Evolutionary conservation across 768 basidiomycete genomes (phyloP).

Genomic region (Russula emetica): DNA sequence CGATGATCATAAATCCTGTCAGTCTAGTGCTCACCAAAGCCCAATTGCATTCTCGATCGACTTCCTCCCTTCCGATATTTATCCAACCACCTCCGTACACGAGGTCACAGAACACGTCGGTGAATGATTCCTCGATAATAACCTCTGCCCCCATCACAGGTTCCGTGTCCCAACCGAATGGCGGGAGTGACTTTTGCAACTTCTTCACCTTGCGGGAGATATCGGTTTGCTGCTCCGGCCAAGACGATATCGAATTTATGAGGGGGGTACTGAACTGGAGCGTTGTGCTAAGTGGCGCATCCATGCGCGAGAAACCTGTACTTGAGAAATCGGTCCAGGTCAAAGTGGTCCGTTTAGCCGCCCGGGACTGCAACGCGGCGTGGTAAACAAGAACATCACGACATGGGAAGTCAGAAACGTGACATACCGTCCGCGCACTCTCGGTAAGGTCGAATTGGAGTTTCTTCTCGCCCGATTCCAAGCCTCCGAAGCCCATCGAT

Average conservation of each 20-base stretch:
- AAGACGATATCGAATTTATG: slow-evolving; percentile 50
- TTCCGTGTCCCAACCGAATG: slow-evolving; percentile 91
- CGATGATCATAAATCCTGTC: neutral
- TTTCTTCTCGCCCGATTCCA: slow-evolving; percentile 55
- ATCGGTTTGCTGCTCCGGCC: slow-evolving; percentile 72
- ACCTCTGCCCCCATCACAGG: slow-evolving; percentile 75
- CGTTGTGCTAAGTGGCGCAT: slow-evolving; percentile 71
- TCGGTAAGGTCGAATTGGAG: slow-evolving; percentile 93
- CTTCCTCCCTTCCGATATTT: slow-evolving; percentile 70
- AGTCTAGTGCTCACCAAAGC: slow-evolving; percentile 60
- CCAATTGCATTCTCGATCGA: slow-evolving; percentile 89
- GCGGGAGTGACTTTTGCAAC: slow-evolving; percentile 69
- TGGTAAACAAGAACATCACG: slow-evolving; percentile 31
- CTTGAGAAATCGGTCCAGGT: slow-evolving; percentile 88
- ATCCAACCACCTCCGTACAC: slow-evolving; percentile 83
- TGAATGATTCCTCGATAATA: slow-evolving; percentile 84
- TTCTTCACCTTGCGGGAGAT: slow-evolving; percentile 79
- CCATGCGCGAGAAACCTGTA: slow-evolving; percentile 75
- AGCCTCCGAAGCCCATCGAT: slow-evolving; percentile 66
- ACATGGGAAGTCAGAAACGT: slow-evolving; percentile 33
- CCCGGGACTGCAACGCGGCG: slow-evolving; percentile 35
- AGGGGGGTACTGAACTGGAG: slow-evolving; percentile 70
- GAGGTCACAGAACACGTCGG: slow-evolving; percentile 82
- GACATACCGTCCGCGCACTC: slow-evolving; percentile 63
- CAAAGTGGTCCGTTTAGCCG: slow-evolving; percentile 76